A percentile compares a stretch with the other conserved stretches of the same genome.
phyloP scores from a whole-genome alignment of 148 eudicot genomes.

The Fagopyrum esculentum region DNA sequence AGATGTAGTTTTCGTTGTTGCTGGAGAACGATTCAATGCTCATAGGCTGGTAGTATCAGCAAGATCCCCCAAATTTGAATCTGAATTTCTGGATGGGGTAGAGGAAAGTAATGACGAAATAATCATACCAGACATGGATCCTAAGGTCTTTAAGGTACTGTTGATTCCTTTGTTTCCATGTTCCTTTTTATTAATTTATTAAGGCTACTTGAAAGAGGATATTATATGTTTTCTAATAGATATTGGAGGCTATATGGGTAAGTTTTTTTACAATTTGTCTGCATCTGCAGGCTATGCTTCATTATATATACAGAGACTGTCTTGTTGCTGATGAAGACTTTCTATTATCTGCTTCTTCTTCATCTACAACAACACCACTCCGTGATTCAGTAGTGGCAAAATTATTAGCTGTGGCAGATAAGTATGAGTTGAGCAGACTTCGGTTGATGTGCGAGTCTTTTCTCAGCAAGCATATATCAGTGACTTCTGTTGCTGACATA shows the following conservation, averaged over 20 bases:
- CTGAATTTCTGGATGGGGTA: constrained; percentile 16
- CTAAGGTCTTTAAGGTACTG: constrained; percentile 27
- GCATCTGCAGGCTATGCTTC: constrained; percentile 25
- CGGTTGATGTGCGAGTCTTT: constrained; percentile 23
- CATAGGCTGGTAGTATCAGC: constrained; percentile 27
- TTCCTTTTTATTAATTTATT: not conserved
- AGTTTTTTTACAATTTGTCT: not conserved
- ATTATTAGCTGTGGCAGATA: constrained; percentile 25
- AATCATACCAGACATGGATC: constrained; percentile 25
- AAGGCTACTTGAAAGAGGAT: not conserved
- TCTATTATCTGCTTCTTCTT: constrained; percentile 14
- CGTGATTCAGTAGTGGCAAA: constrained; percentile 20
- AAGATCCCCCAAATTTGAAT: constrained; percentile 25
- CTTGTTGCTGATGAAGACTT: constrained; percentile 23
- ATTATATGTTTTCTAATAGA: not conserved
- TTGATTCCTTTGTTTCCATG: not conserved
- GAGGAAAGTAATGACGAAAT: constrained; percentile 14
- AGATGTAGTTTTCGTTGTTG: constrained; percentile 25
- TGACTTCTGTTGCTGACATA: constrained; percentile 22
- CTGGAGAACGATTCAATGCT: constrained; percentile 22
- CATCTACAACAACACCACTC: constrained; percentile 14
- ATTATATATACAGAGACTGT: constrained; percentile 23
- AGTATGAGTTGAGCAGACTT: constrained; percentile 25
- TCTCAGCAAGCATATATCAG: constrained; percentile 25
- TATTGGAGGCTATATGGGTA: not conserved